These are phyloP conservation scores for Tilletia walkeri DNA, from an alignment of 1,284 basidiomycete species.

Conservation along the genomic window DNA sequence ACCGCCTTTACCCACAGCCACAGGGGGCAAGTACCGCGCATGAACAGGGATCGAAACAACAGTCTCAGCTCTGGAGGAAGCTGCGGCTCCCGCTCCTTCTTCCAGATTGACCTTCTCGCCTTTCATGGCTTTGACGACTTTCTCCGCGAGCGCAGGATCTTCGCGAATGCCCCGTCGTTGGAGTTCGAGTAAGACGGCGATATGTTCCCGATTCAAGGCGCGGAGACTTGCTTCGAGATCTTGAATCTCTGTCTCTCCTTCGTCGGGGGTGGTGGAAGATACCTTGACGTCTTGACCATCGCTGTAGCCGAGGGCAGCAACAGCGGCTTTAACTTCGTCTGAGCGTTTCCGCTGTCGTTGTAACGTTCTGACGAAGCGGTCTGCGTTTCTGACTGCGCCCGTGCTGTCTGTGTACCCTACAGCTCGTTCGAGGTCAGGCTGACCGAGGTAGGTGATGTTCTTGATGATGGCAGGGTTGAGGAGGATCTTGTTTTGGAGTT, in stretches of 20 bases:
- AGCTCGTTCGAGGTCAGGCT: constrained; percentile 10
- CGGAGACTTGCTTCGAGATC: constrained; percentile 7
- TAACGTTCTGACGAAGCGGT: neutral
- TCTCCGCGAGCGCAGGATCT: neutral
- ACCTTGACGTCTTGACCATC: too few relatives aligned
- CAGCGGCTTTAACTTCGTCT: neutral
- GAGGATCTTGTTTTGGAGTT: neutral
- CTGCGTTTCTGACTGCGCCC: neutral
- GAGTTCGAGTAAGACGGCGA: constrained; percentile 8
- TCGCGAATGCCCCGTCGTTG: neutral
- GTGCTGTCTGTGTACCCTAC: neutral
- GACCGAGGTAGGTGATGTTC: constrained; percentile 14
- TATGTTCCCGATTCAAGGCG: neutral
- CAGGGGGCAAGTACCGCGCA: constrained; percentile 6
- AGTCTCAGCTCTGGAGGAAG: neutral
- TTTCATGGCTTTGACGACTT: constrained; percentile 10
- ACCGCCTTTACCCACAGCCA: neutral
- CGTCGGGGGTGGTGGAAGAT: neutral
- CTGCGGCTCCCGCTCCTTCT: neutral
- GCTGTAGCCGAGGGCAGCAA: too few relatives aligned
- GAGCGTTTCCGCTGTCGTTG: neutral
- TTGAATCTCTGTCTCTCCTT: neutral
- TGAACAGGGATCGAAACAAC: constrained; percentile 12
- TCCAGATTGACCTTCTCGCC: neutral
- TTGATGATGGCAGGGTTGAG: neutral